phyloP scores from a whole-genome alignment of 164 flowering plant genomes.

The grape (Vitis vinifera) region ASM3070453v1 NC_081809.1:8113501-8114000 shows the following conservation, averaged over 20 bases:
- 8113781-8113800: constrained; percentile 46
- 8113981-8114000: too few relatives aligned
- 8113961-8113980: background rate
- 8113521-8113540: constrained; percentile 49
- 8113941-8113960: constrained; percentile 11
- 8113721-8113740: constrained; percentile 41
- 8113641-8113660: constrained; percentile 52
- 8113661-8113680: constrained; percentile 56
- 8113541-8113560: constrained; percentile 36
- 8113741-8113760: constrained; percentile 22
- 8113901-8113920: background rate
- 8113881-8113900: constrained; percentile 40
- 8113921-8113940: background rate
- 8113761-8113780: constrained; percentile 44
- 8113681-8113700: constrained; percentile 52
- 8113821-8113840: constrained; percentile 34
- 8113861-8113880: constrained; percentile 53
- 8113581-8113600: constrained; percentile 55
- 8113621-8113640: constrained; percentile 53
- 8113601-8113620: constrained; percentile 55
- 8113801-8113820: constrained; percentile 34
- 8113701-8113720: constrained; percentile 51
- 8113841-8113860: constrained; percentile 55
- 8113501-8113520: constrained; percentile 52
- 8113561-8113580: constrained; percentile 40